These are phyloP conservation scores for Sarocladium oryzae DNA, from an alignment of 2,329 filamentous ascomycete species.

Conservation along the genomic window DNA sequence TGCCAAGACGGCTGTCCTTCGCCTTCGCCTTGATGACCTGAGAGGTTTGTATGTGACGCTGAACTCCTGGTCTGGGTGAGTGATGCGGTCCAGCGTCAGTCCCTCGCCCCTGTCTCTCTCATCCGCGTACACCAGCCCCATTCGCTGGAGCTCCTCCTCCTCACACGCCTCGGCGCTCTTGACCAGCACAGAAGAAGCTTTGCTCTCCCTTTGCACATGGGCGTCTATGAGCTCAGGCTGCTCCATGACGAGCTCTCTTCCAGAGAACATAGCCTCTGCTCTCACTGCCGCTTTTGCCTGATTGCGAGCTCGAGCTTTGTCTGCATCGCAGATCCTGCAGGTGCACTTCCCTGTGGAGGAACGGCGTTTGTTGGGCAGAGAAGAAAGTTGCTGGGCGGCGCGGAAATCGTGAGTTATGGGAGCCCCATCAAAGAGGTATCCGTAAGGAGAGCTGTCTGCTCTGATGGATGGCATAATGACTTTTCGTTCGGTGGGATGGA, in stretches of 20 bases:
- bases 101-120: background rate
- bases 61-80: background rate
- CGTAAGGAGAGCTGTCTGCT: background rate
- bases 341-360: too few species aligned
- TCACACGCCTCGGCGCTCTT: too few species aligned
- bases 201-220: too few species aligned
- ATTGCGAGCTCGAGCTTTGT: too few species aligned
- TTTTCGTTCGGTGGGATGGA: too few species aligned
- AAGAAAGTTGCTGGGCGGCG: background rate
- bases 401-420: conserved; percentile 1
- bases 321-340: too few species aligned
- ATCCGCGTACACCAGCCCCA: background rate
- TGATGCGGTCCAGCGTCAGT: background rate
- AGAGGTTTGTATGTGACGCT: background rate
- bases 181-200: too few species aligned
- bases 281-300: too few species aligned
- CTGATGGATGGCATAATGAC: background rate
- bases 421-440: background rate
- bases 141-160: background rate
- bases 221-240: too few species aligned
- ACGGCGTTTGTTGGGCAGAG: too few species aligned
- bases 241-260: too few species aligned
- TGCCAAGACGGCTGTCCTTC: background rate
- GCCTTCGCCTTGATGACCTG: background rate
- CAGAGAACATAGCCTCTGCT: too few species aligned